Evolutionary conservation across 306 rosid genomes (phyloP).

Genomic region (Inga oerstediana): DNA sequence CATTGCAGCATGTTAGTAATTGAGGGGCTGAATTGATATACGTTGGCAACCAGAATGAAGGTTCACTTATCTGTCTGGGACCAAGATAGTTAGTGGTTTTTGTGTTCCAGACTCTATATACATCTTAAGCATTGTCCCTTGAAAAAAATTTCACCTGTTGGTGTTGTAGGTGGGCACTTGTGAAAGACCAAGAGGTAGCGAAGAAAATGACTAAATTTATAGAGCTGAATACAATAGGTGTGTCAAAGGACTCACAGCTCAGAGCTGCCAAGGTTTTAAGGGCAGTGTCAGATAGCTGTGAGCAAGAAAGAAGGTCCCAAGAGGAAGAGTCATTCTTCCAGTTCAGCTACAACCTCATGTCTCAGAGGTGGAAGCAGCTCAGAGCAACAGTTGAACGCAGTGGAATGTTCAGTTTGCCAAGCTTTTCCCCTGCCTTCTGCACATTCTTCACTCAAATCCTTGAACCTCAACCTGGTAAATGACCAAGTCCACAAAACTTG

Average conservation of each 20-base stretch:
- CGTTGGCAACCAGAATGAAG: not conserved
- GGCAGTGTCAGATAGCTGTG: constrained; percentile 59
- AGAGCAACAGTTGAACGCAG: constrained; percentile 52
- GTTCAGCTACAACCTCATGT: constrained; percentile 59
- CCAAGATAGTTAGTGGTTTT: not conserved
- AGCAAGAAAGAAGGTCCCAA: constrained; percentile 36
- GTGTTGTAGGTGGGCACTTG: constrained; percentile 81
- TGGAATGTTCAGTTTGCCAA: constrained; percentile 66
- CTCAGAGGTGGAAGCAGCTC: constrained; percentile 68
- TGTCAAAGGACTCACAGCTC: constrained; percentile 90
- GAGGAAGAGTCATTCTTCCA: constrained; percentile 57
- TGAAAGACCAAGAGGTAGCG: constrained; percentile 71
- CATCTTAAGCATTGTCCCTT: not conserved
- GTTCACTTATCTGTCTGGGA: not conserved
- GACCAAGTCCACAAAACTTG: not conserved
- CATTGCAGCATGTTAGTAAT: not conserved
- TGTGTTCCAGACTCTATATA: not conserved
- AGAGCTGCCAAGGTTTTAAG: constrained; percentile 80
- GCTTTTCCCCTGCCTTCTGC: constrained; percentile 60
- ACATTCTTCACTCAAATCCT: constrained; percentile 49
- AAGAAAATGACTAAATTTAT: constrained; percentile 81
- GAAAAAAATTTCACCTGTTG: not conserved
- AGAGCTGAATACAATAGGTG: constrained; percentile 89
- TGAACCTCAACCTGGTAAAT: constrained; percentile 81
- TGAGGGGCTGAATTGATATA: not conserved